Evolutionary conservation across 805 yeast species (phyloP), one percentile per base, ranked within the genome.

Genomic region (Candida tammaniensis): DNA sequence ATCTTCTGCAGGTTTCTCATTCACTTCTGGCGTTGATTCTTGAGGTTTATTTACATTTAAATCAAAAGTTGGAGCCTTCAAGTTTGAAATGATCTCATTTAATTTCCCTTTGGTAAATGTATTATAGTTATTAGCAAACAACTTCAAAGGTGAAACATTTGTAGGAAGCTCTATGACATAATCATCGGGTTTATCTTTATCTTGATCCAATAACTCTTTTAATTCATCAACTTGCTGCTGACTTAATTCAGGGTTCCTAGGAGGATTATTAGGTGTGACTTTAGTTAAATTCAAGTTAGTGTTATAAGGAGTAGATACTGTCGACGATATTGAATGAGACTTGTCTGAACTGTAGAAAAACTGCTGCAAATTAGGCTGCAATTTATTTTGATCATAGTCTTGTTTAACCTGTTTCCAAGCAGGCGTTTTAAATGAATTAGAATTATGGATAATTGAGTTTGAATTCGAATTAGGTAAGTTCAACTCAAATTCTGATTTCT

Each of bases 71-170:
- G 47, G 47, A 3, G 47, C 41, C 30, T 32, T 36, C 22, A 38
- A 29, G 27, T 37, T 41, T 9, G 20, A 30, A 16, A 39, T 28
- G 16, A 62, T 40, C 15, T 55, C 62, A 30, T 37, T 54, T 17
- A 61, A 46, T 31, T 48, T 54, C 26, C 48, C 64, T 33, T 62
- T 61, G 8, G 73, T 67, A 35, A 53, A 67, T 0, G 73, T 67
- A 42, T 67, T 63, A 40, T 67, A 67, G 21, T 63, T 54, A 30
- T 52, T 55, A 6, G 59, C 57, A 38, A 61, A 67, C 11, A 67
- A 47, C 39, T 67, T 67, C 28, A 67, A 51, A 1, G 73, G 73
- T n/a, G 69, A 63, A 11, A 56, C 68, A 2, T 61, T 61, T n/a
- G n/a, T n/a, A n/a, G 46, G 46, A 12, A 38, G 16, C 28, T 36